A percentile compares a stretch with the other conserved stretches of the same genome.
These are phyloP conservation scores for Boletus subparvulus DNA, from an alignment of 768 basidiomycete genomes.

Conservation along the genomic window DNA sequence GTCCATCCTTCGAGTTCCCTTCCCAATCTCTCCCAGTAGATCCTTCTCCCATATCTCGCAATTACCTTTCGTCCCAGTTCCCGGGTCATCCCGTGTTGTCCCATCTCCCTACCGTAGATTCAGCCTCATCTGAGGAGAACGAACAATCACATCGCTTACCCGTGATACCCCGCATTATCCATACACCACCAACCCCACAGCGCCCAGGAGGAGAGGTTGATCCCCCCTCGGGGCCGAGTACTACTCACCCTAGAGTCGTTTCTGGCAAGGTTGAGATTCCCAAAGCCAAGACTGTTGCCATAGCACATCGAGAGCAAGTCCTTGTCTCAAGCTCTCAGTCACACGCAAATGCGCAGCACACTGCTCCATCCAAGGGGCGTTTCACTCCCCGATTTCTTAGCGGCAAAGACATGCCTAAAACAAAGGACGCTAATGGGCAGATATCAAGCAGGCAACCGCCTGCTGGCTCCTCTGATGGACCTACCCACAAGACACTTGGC, in stretches of 20 bases:
- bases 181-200: slow-evolving; percentile 39
- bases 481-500: slow-evolving; percentile 7
- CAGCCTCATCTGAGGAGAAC: slow-evolving; percentile 25
- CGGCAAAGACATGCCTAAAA: slow-evolving; percentile 24
- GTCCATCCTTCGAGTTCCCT: slow-evolving; percentile 13
- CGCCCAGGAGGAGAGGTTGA: slow-evolving; percentile 21
- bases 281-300: slow-evolving; percentile 17
- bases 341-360: slow-evolving; percentile 1
- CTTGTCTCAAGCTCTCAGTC: slow-evolving; percentile 26
- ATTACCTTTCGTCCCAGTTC: slow-evolving; percentile 10
- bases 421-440: slow-evolving; percentile 23
- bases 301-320: slow-evolving; percentile 27
- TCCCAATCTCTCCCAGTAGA: slow-evolving; percentile 25
- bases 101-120: slow-evolving; percentile 29
- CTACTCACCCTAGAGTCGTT: slow-evolving; percentile 9
- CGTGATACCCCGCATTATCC: slow-evolving; percentile 34
- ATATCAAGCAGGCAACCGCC: slow-evolving; percentile 25
- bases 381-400: slow-evolving; percentile 33
- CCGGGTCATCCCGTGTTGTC: slow-evolving; percentile 4
- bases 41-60: slow-evolving; percentile 16
- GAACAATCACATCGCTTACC: slow-evolving; percentile 25
- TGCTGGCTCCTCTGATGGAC: slow-evolving; percentile 6
- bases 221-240: slow-evolving; percentile 1
- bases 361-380: slow-evolving; percentile 19
- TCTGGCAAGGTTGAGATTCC: slow-evolving; percentile 5